These are phyloP conservation scores for Wickerhamomyces ciferrii DNA, from an alignment of 805 yeast genomes.

Conservation along the genomic window DNA sequence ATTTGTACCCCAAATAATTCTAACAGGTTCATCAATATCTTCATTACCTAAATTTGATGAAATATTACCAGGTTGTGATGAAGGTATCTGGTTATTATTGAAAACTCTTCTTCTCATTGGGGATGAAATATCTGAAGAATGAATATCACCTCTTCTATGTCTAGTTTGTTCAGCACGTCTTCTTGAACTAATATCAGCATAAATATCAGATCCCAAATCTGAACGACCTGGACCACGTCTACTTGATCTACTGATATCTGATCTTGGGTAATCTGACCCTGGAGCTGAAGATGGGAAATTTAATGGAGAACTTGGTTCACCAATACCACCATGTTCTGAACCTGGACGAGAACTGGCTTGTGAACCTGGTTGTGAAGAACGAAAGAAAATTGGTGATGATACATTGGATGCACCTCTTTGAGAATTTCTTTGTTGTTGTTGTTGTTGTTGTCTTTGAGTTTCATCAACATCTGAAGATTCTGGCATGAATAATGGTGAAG, in stretches of 20 bases:
- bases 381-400: constrained; percentile 28
- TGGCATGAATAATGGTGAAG: constrained; percentile 51
- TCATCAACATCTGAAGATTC: constrained; percentile 26
- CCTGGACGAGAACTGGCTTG: constrained; percentile 13
- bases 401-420: constrained; percentile 10
- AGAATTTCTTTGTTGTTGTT: background rate
- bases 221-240: constrained; percentile 18
- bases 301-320: constrained; percentile 39
- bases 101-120: constrained; percentile 59
- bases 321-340: constrained; percentile 12
- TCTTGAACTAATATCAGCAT: constrained; percentile 37
- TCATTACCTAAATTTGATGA: constrained; percentile 19
- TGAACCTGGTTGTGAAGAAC: constrained; percentile 24
- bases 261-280: constrained; percentile 22
- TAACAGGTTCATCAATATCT: constrained; percentile 62
- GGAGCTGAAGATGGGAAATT: constrained; percentile 34
- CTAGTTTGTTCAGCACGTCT: constrained; percentile 43
- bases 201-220: constrained; percentile 31
- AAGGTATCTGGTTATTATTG: constrained; percentile 34
- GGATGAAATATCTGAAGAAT: constrained; percentile 67
- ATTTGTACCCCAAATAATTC: constrained; percentile 98
- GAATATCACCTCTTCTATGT: constrained; percentile 71
- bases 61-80: constrained; percentile 17
- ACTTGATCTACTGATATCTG: constrained; percentile 7
- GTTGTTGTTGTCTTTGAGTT: constrained; percentile 2